Percentiles rank a stretch among this genome's conserved stretches.
Evolutionary conservation across 1,284 basidiomycete species (phyloP).

Genomic region (Marasmius tenuissimus): DNA sequence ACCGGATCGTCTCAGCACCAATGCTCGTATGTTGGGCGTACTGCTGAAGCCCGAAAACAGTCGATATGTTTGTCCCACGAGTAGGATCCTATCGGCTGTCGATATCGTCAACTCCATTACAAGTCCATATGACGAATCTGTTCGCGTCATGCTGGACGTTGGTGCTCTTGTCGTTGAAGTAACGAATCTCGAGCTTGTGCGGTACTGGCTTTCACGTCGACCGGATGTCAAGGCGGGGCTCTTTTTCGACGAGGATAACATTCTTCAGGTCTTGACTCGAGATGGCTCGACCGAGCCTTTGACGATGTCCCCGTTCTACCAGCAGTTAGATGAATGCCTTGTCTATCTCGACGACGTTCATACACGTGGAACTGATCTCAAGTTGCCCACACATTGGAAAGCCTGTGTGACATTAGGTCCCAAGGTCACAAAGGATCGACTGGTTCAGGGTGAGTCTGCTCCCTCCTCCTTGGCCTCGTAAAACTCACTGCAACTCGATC

Average conservation of each 20-base stretch:
- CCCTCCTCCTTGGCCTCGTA: background rate
- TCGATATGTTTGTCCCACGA: slow-evolving; percentile 29
- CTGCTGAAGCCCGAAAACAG: slow-evolving; percentile 45
- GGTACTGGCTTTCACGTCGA: slow-evolving; percentile 35
- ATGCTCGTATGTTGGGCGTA: slow-evolving; percentile 45
- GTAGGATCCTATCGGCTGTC: background rate
- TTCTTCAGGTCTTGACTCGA: slow-evolving; percentile 39
- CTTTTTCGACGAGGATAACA: slow-evolving; percentile 47
- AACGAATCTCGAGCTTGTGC: slow-evolving; percentile 9
- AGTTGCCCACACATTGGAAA: slow-evolving; percentile 40
- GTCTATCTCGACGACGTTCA: slow-evolving; percentile 61
- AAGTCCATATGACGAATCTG: slow-evolving; percentile 19
- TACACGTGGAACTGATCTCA: slow-evolving; percentile 57
- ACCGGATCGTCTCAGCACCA: slow-evolving; percentile 41
- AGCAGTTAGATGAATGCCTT: slow-evolving; percentile 43
- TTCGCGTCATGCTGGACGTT: slow-evolving; percentile 23
- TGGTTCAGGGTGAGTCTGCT: slow-evolving; percentile 45
- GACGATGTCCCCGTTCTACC: slow-evolving; percentile 40
- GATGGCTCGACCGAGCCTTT: slow-evolving; percentile 40
- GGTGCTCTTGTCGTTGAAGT: slow-evolving; percentile 10
- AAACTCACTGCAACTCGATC: background rate
- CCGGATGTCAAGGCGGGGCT: slow-evolving; percentile 38
- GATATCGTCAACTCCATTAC: slow-evolving; percentile 25
- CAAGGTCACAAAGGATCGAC: slow-evolving; percentile 53
- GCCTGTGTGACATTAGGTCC: slow-evolving; percentile 56